Conservation (phyloP, 2,329 filamentous ascomycete genomes). For the Trichoderma koningii region DNA sequence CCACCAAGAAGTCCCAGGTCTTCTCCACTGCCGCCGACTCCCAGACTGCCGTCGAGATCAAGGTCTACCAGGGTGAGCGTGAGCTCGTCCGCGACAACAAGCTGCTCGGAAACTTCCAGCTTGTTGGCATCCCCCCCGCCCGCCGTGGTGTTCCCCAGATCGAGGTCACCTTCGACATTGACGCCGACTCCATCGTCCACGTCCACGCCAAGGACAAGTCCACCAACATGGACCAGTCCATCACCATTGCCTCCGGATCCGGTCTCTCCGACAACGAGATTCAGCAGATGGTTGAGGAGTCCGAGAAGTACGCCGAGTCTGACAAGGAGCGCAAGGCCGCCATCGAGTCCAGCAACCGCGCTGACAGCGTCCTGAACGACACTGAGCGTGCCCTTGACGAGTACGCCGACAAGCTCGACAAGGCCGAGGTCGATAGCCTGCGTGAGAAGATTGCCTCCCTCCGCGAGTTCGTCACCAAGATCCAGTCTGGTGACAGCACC, state of each 20-base stretch:
- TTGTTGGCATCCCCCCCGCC: slow-evolving; percentile 93
- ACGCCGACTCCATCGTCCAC: slow-evolving; percentile 96
- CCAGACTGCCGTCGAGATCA: slow-evolving; percentile 98
- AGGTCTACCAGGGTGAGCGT: slow-evolving; percentile 99
- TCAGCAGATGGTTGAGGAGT: slow-evolving; percentile 95
- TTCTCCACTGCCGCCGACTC: slow-evolving; percentile 98
- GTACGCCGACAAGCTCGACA: slow-evolving; percentile 93
- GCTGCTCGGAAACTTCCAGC: slow-evolving; percentile 98
- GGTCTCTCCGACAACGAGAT: slow-evolving; percentile 95
- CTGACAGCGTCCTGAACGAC: slow-evolving; percentile 94
- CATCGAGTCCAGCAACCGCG: slow-evolving; percentile 96
- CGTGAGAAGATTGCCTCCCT: slow-evolving; percentile 87
- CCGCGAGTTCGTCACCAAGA: slow-evolving; percentile 90
- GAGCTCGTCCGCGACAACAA: slow-evolving; percentile 99
- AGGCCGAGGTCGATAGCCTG: slow-evolving; percentile 90
- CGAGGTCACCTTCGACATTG: slow-evolving; percentile 98
- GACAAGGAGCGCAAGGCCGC: slow-evolving; percentile 96
- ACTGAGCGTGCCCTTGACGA: slow-evolving; percentile 98
- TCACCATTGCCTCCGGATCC: slow-evolving; percentile 96
- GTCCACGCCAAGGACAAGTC: slow-evolving; percentile 99
- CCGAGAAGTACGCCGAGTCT: slow-evolving; percentile 90
- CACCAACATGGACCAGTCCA: slow-evolving; percentile 98
- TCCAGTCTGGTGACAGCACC: slow-evolving; percentile 85
- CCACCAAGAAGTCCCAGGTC: slow-evolving; percentile 98
- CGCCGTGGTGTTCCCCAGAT: slow-evolving; percentile 95